phyloP scores from a whole-genome alignment of 163 green algal genomes.

The Chlorella variabilis region DNA sequence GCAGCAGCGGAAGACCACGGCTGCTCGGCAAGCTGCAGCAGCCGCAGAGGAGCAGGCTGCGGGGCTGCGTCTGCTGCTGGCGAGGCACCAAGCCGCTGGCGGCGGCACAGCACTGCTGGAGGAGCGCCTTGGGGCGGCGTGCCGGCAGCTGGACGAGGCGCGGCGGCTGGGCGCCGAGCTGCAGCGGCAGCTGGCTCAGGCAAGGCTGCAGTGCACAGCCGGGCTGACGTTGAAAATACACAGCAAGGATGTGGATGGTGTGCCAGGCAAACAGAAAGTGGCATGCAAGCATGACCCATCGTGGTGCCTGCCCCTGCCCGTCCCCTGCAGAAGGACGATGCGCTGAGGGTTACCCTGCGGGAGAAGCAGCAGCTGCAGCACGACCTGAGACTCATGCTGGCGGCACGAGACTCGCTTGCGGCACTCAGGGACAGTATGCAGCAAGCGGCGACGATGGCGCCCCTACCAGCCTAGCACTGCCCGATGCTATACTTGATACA shows the following conservation, averaged over 20 bases:
- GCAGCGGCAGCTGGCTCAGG: conserved; percentile 4
- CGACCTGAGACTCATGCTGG: conserved; percentile 17
- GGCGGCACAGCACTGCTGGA: not conserved
- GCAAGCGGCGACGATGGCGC: not conserved
- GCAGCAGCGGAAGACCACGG: not conserved
- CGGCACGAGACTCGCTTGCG: not conserved
- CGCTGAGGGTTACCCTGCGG: not conserved
- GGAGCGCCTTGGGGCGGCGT: conserved; percentile 4
- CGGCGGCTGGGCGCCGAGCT: not conserved
- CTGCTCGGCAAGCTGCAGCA: not conserved
- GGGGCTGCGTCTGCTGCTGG: conserved; percentile 22
- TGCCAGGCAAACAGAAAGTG: too few species aligned
- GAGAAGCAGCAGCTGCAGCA: conserved; percentile 8
- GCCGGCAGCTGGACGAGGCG: conserved; percentile 21
- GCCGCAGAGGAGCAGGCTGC: conserved; percentile 23
- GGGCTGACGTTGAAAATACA: too few species aligned
- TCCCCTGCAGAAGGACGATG: not conserved
- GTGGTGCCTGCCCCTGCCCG: not conserved
- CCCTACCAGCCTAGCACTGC: too few species aligned
- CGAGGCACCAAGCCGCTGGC: not conserved
- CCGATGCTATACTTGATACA: too few species aligned
- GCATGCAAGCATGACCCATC: not conserved
- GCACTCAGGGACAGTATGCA: not conserved
- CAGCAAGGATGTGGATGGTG: too few species aligned
- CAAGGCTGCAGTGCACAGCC: not conserved